These are phyloP conservation scores for Scedosporium dehoogii DNA, from an alignment of 2,329 filamentous ascomycete species.

Conservation along the genomic window DNA sequence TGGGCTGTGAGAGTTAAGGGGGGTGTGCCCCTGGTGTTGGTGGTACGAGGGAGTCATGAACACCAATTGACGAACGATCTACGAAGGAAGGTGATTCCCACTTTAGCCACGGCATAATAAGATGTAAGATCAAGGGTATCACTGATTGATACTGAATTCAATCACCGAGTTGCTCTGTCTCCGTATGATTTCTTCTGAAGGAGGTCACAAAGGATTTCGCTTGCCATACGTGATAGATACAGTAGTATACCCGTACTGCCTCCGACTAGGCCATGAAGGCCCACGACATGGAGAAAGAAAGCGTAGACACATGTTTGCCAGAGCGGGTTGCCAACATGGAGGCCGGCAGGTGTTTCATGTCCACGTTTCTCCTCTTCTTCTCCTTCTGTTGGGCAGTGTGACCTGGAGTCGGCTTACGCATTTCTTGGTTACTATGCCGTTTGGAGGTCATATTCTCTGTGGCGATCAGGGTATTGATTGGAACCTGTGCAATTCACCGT, in stretches of 20 bases:
- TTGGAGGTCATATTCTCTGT: too few species aligned
- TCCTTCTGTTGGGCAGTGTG: background rate
- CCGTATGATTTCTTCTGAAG: background rate
- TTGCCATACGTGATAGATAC: background rate
- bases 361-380: background rate
- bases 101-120: background rate
- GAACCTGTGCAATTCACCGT: too few species aligned
- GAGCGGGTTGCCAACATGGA: background rate
- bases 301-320: background rate
- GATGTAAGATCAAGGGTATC: background rate
- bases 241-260: background rate
- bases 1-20: background rate
- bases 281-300: background rate
- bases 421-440: too few species aligned
- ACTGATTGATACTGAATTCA: background rate
- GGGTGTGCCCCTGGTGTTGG: background rate
- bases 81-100: background rate
- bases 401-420: background rate
- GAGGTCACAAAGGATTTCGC: background rate
- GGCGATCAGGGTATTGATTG: too few species aligned
- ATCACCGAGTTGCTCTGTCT: background rate
- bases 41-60: background rate
- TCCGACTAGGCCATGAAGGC: background rate
- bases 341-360: background rate
- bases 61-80: background rate